Evolutionary conservation across 2,329 filamentous ascomycete genomes (phyloP).

Genomic region (Pyricularia sp.): DNA sequence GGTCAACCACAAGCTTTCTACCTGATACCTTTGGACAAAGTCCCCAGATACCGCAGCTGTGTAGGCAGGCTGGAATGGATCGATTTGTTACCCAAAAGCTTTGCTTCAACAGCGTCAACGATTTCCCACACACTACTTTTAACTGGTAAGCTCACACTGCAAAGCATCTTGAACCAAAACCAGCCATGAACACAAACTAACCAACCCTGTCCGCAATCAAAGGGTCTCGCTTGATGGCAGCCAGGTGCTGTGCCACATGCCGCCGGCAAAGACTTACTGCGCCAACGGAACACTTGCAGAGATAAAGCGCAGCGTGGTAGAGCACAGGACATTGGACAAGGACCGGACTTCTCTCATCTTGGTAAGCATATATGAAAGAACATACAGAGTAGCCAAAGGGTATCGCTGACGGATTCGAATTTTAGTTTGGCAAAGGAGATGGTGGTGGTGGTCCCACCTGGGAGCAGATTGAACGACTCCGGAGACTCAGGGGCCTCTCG

Average conservation of each 20-base stretch:
- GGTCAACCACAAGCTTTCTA: conserved; percentile 54
- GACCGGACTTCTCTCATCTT: conserved; percentile 46
- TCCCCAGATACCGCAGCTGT: conserved; percentile 52
- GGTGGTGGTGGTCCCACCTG: conserved; percentile 55
- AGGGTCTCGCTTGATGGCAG: conserved; percentile 50
- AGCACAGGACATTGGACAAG: conserved; percentile 55
- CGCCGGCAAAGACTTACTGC: conserved; percentile 53
- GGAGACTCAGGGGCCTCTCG: conserved; percentile 49
- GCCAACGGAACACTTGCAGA: conserved; percentile 50
- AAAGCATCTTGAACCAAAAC: too few species aligned
- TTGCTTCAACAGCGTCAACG: conserved; percentile 64
- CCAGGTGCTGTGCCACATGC: conserved; percentile 58
- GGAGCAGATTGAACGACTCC: conserved; percentile 53
- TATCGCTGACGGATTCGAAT: conserved; percentile 13
- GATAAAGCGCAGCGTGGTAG: conserved; percentile 47
- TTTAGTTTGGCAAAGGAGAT: conserved; percentile 47
- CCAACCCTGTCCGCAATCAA: neutral
- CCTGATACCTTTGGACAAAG: conserved; percentile 60
- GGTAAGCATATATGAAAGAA: conserved; percentile 16
- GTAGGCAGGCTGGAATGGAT: conserved; percentile 52
- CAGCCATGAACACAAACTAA: neutral
- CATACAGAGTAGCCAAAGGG: conserved; percentile 13
- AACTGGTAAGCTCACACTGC: conserved; percentile 33
- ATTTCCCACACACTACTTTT: conserved; percentile 59
- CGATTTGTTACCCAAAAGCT: conserved; percentile 58